Conservation (phyloP, 2,329 filamentous ascomycete genomes). For the Cladosporium oxysporum region DNA sequence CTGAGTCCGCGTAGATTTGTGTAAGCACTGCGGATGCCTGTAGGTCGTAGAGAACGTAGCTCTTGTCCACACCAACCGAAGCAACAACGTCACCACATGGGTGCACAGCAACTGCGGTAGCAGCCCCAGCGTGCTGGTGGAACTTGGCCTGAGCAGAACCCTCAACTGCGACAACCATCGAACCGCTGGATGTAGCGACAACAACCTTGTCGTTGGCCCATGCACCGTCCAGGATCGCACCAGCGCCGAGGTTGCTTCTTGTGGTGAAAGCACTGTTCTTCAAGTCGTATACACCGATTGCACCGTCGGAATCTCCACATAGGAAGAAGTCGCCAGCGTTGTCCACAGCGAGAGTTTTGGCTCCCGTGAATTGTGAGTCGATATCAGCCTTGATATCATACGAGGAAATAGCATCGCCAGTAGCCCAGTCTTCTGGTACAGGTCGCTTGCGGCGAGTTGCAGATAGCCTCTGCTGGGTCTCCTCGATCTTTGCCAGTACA, state of each 20-base stretch:
- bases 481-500: slow-evolving; percentile 72
- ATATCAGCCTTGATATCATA: slow-evolving; percentile 58
- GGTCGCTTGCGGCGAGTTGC: slow-evolving; percentile 88
- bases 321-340: slow-evolving; percentile 66
- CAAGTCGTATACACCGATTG: slow-evolving; percentile 77
- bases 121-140: slow-evolving; percentile 79
- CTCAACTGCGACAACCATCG: slow-evolving; percentile 75
- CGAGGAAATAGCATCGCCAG: slow-evolving; percentile 66
- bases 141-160: slow-evolving; percentile 70
- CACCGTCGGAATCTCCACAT: slow-evolving; percentile 73
- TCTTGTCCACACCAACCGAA: slow-evolving; percentile 89
- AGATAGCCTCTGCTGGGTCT: slow-evolving; percentile 79
- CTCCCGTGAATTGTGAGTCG: slow-evolving; percentile 61
- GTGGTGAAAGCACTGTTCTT: slow-evolving; percentile 73
- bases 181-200: slow-evolving; percentile 72
- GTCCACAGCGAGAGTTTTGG: slow-evolving; percentile 60
- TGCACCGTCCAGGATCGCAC: slow-evolving; percentile 65
- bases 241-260: slow-evolving; percentile 62
- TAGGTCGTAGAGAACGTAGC: slow-evolving; percentile 86
- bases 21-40: slow-evolving; percentile 66
- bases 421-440: slow-evolving; percentile 82
- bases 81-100: slow-evolving; percentile 80
- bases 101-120: slow-evolving; percentile 76
- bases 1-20: slow-evolving; percentile 76
- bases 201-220: slow-evolving; percentile 71